These are phyloP conservation scores for Stellera chamaejasme DNA, from an alignment of 345 rosid species.

Conservation along the genomic window DNA sequence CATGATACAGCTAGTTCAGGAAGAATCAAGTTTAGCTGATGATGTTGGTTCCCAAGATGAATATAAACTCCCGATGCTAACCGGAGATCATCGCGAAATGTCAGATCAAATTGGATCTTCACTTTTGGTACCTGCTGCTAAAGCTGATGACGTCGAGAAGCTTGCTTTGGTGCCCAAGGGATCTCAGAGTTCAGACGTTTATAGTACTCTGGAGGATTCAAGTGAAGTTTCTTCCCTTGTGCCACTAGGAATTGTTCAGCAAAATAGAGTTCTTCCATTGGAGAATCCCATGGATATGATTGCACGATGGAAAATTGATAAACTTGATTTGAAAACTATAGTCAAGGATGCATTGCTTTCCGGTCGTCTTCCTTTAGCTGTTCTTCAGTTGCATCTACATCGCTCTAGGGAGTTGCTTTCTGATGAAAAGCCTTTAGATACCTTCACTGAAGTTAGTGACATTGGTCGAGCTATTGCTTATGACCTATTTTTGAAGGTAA, in stretches of 20 bases:
- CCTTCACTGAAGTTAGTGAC: conserved; percentile 85
- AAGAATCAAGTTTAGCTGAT: conserved; percentile 33
- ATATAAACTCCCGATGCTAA: conserved; percentile 43
- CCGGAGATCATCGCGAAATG: conserved; percentile 35
- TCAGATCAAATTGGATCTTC: conserved; percentile 26
- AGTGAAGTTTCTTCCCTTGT: conserved; percentile 44
- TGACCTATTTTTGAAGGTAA: conserved; percentile 89
- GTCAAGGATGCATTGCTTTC: conserved; percentile 91
- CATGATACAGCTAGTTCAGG: conserved; percentile 47
- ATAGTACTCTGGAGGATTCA: conserved; percentile 32
- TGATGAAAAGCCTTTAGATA: conserved; percentile 57
- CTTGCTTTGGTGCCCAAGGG: conserved; percentile 51
- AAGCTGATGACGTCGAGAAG: conserved; percentile 25
- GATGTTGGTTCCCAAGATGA: conserved; percentile 34
- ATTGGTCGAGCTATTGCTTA: conserved; percentile 90
- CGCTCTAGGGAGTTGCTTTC: conserved; percentile 46
- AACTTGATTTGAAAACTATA: conserved; percentile 77
- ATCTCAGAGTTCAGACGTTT: conserved; percentile 27
- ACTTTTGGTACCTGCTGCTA: conserved; percentile 16
- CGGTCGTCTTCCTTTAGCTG: conserved; percentile 96
- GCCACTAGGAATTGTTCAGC: conserved; percentile 32
- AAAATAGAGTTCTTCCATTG: conserved; percentile 52
- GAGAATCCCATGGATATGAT: conserved; percentile 98
- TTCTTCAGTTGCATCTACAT: conserved; percentile 93
- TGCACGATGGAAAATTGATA: conserved; percentile 85